These are phyloP conservation scores for Aspergillus hortae DNA, from an alignment of 2,329 filamentous ascomycete genomes.

Conservation along the genomic window DNA sequence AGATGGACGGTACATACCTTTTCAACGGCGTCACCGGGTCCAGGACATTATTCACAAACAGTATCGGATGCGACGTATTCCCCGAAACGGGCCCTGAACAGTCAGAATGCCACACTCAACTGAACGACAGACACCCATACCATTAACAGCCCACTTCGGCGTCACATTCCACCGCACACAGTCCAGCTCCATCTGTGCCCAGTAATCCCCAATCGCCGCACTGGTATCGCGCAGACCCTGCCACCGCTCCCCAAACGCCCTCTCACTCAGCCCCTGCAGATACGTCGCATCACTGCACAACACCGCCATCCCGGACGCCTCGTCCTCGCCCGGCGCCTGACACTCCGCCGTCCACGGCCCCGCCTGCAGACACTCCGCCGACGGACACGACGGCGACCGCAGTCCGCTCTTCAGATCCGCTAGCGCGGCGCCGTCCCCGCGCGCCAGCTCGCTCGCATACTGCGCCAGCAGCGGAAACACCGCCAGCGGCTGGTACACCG, in stretches of 20 bases:
- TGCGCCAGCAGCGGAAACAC: constrained; percentile 26
- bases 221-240: constrained; percentile 21
- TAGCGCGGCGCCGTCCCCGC: constrained; percentile 24
- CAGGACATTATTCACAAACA: constrained; percentile 56
- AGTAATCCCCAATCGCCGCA: constrained; percentile 31
- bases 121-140: constrained; percentile 17
- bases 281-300: constrained; percentile 30
- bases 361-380: constrained; percentile 23
- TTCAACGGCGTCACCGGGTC: constrained; percentile 59
- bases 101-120: not conserved
- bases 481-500: constrained; percentile 31
- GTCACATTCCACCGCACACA: constrained; percentile 37
- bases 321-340: constrained; percentile 22
- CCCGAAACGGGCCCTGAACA: constrained; percentile 21
- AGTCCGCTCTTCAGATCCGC: constrained; percentile 28
- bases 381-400: constrained; percentile 24
- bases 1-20: constrained; percentile 18
- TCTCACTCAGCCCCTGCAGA: constrained; percentile 14
- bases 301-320: constrained; percentile 27
- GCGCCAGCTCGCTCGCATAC: constrained; percentile 20
- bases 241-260: constrained; percentile 23
- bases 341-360: constrained; percentile 32
- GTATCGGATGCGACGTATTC: constrained; percentile 48
- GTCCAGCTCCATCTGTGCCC: constrained; percentile 33
- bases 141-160: constrained; percentile 34